These are phyloP conservation scores for Marasmius tenuissimus DNA, from an alignment of 1,284 basidiomycete species.

Conservation along the genomic window DNA sequence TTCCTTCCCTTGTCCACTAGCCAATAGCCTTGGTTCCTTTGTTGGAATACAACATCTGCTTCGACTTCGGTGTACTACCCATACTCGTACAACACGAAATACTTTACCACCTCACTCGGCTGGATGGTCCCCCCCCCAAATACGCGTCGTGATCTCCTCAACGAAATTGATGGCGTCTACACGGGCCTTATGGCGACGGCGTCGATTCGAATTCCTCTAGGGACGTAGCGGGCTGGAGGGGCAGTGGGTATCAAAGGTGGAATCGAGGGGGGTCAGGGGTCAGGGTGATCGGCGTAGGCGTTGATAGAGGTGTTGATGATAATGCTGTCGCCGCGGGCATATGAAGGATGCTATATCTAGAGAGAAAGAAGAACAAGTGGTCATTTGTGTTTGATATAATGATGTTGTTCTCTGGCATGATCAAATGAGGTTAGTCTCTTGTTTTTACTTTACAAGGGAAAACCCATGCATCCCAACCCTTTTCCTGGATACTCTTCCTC, in stretches of 20 bases:
- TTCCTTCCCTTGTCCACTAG: neutral
- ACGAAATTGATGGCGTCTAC: constrained; percentile 40
- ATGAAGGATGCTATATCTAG: constrained; percentile 57
- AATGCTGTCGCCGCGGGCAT: constrained; percentile 58
- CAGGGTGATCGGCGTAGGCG: constrained; percentile 46
- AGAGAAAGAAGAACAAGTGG: constrained; percentile 55
- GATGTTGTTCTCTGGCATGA: constrained; percentile 20
- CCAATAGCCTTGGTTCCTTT: constrained; percentile 16
- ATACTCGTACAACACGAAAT: constrained; percentile 46
- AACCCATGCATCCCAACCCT: neutral
- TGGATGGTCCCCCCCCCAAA: constrained; percentile 54
- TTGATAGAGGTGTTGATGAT: constrained; percentile 67
- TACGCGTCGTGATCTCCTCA: constrained; percentile 39
- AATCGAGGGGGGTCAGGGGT: constrained; percentile 53
- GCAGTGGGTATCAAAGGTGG: constrained; percentile 57
- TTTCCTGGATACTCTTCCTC: neutral
- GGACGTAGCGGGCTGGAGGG: constrained; percentile 54
- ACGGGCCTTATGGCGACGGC: constrained; percentile 55
- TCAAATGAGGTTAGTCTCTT: neutral
- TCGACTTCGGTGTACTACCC: constrained; percentile 39
- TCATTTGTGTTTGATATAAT: constrained; percentile 58
- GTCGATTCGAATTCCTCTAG: constrained; percentile 59
- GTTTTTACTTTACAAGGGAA: neutral
- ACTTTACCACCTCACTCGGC: constrained; percentile 55
- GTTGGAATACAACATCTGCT: constrained; percentile 34